phyloP scores from a whole-genome alignment of 305 asterid species.

The Solanum hybrid region DNA sequence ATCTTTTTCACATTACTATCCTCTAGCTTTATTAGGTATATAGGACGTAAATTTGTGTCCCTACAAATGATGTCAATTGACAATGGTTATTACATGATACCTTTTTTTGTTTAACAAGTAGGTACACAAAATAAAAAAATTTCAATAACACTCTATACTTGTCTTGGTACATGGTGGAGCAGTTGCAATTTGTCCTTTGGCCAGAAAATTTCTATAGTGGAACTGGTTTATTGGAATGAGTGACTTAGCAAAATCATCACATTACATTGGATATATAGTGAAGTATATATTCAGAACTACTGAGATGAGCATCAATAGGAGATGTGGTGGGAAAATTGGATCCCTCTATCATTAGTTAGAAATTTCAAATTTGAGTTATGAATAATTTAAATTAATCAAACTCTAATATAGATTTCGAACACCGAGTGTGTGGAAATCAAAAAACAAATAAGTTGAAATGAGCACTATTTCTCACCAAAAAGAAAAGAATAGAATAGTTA shows the following conservation, averaged over 20 bases:
- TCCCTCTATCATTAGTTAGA: neutral
- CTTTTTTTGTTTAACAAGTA: neutral
- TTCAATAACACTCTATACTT: neutral
- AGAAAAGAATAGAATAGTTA: neutral
- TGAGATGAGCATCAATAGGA: neutral
- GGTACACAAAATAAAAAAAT: neutral
- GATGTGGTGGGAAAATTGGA: neutral
- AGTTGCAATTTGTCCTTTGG: neutral
- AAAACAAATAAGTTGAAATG: neutral
- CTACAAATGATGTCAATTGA: neutral
- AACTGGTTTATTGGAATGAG: neutral
- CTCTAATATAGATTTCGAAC: neutral
- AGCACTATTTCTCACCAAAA: neutral
- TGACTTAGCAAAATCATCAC: neutral
- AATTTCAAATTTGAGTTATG: rapidly evolving
- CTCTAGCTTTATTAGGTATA: neutral
- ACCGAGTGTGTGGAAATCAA: rapidly evolving
- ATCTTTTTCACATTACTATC: neutral
- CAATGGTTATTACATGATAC: neutral
- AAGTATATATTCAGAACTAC: neutral
- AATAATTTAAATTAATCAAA: neutral
- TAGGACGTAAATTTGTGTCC: neutral
- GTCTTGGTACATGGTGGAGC: neutral
- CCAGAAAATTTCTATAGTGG: neutral
- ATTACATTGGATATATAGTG: neutral